Conservation (phyloP, 2,329 filamentous ascomycete species). For the Diplodia scrobiculata region DNA sequence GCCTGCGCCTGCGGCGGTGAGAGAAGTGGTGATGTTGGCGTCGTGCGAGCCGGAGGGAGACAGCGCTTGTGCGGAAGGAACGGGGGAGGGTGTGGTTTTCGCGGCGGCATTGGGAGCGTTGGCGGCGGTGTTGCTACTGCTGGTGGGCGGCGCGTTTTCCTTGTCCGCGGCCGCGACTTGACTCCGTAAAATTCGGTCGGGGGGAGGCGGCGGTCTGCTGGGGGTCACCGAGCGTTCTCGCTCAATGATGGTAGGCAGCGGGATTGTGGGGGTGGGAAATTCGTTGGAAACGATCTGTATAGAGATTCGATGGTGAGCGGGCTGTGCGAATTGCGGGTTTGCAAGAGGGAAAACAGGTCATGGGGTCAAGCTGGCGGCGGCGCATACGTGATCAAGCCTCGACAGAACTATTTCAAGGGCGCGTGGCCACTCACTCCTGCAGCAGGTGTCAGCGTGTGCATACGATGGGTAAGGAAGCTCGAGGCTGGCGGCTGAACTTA, state of each 20-base stretch:
- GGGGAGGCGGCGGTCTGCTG: conserved; percentile 30
- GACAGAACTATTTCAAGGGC: conserved; percentile 67
- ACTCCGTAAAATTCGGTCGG: conserved; percentile 35
- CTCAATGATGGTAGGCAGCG: conserved; percentile 50
- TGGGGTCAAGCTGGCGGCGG: conserved; percentile 14
- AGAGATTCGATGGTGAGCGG: conserved; percentile 14
- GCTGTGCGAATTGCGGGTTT: neutral
- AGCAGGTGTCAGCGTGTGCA: conserved; percentile 39
- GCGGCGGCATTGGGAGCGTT: neutral
- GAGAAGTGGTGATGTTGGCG: neutral
- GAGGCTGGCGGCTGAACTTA: conserved; percentile 44
- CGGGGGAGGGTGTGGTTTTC: conserved; percentile 36
- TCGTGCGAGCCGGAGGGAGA: conserved; percentile 36
- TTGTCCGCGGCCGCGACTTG: conserved; percentile 63
- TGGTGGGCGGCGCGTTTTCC: conserved; percentile 63
- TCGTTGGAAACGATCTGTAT: conserved; percentile 68
- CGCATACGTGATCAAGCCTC: conserved; percentile 65
- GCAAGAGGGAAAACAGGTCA: neutral
- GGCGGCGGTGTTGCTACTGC: neutral
- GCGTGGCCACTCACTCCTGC: conserved; percentile 68
- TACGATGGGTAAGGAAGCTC: neutral
- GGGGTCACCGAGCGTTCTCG: conserved; percentile 38
- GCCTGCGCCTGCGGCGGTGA: neutral
- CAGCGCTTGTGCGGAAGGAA: conserved; percentile 49
- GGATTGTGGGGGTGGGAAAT: conserved; percentile 70